phyloP scores from a whole-genome alignment of 805 yeast genomes.

The Ascoidea rubescens region DNA sequence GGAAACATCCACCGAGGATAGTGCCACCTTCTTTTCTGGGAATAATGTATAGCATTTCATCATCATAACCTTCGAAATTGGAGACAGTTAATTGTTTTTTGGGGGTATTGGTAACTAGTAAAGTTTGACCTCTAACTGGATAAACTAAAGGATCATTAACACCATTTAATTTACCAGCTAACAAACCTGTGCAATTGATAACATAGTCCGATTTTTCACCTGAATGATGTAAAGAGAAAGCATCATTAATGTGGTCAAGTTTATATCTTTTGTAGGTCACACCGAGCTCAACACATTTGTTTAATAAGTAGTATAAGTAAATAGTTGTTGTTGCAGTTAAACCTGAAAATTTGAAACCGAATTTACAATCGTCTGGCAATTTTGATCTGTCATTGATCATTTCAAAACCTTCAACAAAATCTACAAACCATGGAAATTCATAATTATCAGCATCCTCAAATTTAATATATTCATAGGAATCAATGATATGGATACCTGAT shows the following conservation, averaged over 20 bases:
- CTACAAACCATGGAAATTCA: slow-evolving; percentile 35
- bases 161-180: slow-evolving; percentile 30
- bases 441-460: slow-evolving; percentile 10
- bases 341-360: slow-evolving; percentile 16
- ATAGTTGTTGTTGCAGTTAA: slow-evolving; percentile 44
- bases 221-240: slow-evolving; percentile 22
- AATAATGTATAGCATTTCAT: slow-evolving; percentile 32
- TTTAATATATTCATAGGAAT: slow-evolving; percentile 10
- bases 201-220: slow-evolving; percentile 29
- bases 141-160: slow-evolving; percentile 28
- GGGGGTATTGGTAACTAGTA: slow-evolving; percentile 33
- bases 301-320: slow-evolving; percentile 39
- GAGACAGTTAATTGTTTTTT: slow-evolving; percentile 20
- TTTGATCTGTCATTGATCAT: too few species aligned
- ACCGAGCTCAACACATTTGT: slow-evolving; percentile 31
- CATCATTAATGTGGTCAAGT: slow-evolving; percentile 32
- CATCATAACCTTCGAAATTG: slow-evolving; percentile 13
- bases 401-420: slow-evolving; percentile 26
- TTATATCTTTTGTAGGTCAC: slow-evolving; percentile 29
- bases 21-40: slow-evolving; percentile 69
- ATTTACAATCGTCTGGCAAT: too few species aligned
- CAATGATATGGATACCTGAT: slow-evolving; percentile 28
- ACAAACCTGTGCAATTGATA: slow-evolving; percentile 44
- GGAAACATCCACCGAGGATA: slow-evolving; percentile 43
- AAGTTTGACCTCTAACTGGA: slow-evolving; percentile 50